Evolutionary conservation across 441 rosid species (phyloP), one percentile per base, ranked within the genome.

Genomic region (Arabidopsis lyrata): DNA sequence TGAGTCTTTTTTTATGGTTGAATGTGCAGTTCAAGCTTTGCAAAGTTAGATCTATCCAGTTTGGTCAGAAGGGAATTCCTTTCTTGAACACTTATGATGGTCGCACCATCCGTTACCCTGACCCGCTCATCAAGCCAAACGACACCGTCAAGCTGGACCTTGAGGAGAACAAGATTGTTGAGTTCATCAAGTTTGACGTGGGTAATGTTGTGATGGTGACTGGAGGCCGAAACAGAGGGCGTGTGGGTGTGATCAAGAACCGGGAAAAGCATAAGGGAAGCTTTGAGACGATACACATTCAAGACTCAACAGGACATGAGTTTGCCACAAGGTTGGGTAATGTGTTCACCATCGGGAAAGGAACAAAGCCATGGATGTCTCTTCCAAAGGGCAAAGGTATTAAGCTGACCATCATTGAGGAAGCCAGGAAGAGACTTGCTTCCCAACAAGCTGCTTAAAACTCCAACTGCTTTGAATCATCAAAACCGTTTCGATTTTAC

Each of bases 371-470:
- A 0, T 88, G 92, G 93, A 86, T 89, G 24, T 87, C 91, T 47
- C 89, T 88, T 73, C 95, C 93, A n/a, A 88, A 85, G 82, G 97
- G 97, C 57, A 91, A 86, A 81, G 95, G 95, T 81, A 89, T 91
- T 55, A 89, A 89, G 82, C 68, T 90, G 52, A 80, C 89, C 6
- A 81, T 90, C 84, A 87, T 88, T 36, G 96, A 90, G 62, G 92
- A 90, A 81, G 94, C 94, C 1, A 83, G 84, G 81, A 88, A 84
- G 93, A 84, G 92, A 77, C 85, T 76, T 48, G 81, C 87, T 9
- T 79, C 87, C 4, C 85, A 87, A 68, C 70, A 86, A 53, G 83
- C 88, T 70, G 82, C 85, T 5, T 78, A 68, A 72, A 53, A 3
- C 52, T 18, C 6, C 11, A 32, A 0, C 22, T 32, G 22, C 24